Evolutionary conservation across 202 grass and related monocot species (phyloP).

Genomic region (Panicum virgatum): DNA sequence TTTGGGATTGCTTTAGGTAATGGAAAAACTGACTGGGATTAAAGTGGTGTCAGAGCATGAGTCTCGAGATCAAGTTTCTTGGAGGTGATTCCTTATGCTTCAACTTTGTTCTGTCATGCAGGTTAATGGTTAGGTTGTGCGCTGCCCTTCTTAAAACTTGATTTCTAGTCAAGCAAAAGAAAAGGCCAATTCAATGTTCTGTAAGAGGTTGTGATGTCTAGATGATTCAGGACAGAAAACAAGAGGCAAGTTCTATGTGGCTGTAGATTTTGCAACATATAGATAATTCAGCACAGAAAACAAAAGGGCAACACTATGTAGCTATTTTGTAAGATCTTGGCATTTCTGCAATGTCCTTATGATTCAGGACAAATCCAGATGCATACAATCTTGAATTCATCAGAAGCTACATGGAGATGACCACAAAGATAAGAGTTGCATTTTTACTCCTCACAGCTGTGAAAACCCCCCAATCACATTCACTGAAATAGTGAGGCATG

Average conservation of each 20-base stretch:
- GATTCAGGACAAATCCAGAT: not conserved
- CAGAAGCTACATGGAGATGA: not conserved
- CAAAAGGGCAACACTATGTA: not conserved
- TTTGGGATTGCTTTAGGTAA: not conserved
- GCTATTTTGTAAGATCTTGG: conserved; percentile 10
- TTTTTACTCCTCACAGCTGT: not conserved
- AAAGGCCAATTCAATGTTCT: not conserved
- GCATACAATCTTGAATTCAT: not conserved
- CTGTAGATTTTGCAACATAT: not conserved
- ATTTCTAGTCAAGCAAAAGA: conserved; percentile 20
- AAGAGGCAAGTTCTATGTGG: not conserved
- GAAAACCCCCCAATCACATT: not conserved
- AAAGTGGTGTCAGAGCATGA: not conserved
- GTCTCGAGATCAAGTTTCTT: not conserved
- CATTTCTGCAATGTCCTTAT: not conserved
- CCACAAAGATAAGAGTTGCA: not conserved
- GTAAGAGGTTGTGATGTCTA: not conserved
- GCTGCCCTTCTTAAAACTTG: not conserved
- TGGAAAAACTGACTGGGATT: not conserved
- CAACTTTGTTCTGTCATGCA: not conserved
- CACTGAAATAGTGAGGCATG: not conserved
- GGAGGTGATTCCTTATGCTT: not conserved
- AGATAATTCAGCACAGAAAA: not conserved
- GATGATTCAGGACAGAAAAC: not conserved
- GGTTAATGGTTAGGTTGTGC: not conserved